Evolutionary conservation across 2,329 filamentous ascomycete species (phyloP), one percentile per base, ranked within the genome.

Genomic region (Clonostachys sp.): DNA sequence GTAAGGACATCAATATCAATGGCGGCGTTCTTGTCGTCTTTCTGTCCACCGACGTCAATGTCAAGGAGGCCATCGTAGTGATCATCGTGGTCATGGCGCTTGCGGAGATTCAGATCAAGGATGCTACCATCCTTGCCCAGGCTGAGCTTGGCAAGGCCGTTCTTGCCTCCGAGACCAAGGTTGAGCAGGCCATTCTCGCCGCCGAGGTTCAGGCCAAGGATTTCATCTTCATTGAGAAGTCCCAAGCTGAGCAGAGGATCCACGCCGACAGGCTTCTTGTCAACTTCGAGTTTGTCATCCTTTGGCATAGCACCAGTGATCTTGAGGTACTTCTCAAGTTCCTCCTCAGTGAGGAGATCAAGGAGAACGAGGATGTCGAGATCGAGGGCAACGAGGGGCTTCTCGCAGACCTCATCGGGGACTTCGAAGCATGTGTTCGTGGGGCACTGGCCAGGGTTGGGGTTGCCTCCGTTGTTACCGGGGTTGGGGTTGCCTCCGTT

Each of bases 311-410:
- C 44, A 6, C 55, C 55, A 17, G 39, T 50, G 36, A 46, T 53
- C 33, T 49, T 46, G 20, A 58, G 54, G 48, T 57, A 58, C 47
- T 53, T 42, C 18, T 56, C 48, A 34, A 58, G 53, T 20, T 56
- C 50, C 33, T 54, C 51, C 40, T 55, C 45, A 24, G 50, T 53
- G 5, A 57, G 48, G 34, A 57, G 54, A 14, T 48, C 55, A 12
- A 56, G 46, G n/a, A 52, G 36, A 34, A 55, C 44, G 12, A 57
- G 51, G 42, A 53, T 44, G 42, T 55, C 49, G 6, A 57, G 47
- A 48, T 56, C 55, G n/a, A 52, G 42, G 30, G 47, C 33, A 41
- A 57, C 53, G 17, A 49, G 50, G 45, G 48, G 45, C 51, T 56
- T 55, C 35, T 50, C 43, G 55, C 55, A 57, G 45, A 54, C 53